phyloP scores from a whole-genome alignment of 371 early-diverging fungal species.

The Circinella minor region DNA sequence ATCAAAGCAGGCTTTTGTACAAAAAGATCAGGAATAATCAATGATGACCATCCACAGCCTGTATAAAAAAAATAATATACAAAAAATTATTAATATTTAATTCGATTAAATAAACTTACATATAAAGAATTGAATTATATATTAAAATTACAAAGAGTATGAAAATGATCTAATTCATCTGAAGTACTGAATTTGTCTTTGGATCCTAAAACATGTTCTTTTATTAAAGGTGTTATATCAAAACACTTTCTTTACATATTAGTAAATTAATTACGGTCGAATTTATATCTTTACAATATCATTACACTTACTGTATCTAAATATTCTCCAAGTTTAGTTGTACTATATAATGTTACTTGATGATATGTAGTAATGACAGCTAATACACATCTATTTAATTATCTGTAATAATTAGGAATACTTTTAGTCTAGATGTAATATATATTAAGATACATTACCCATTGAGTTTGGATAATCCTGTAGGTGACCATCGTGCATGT shows the following conservation, averaged over 20 bases:
- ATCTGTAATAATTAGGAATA: too few relatives aligned
- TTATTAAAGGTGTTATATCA: conserved; percentile 25
- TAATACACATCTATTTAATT: conserved; percentile 29
- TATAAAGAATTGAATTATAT: background rate
- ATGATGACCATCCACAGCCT: conserved; percentile 34
- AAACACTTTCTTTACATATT: background rate
- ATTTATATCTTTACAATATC: too few relatives aligned
- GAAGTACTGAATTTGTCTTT: conserved; percentile 1
- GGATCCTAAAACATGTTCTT: conserved; percentile 6
- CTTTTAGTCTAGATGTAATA: background rate
- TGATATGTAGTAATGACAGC: conserved; percentile 41
- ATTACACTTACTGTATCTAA: background rate
- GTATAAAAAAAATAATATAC: background rate
- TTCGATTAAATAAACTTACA: background rate
- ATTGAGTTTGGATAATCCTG: conserved; percentile 23
- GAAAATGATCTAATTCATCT: conserved; percentile 18
- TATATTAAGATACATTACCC: conserved; percentile 23
- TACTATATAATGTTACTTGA: conserved; percentile 27
- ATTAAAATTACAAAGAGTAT: conserved; percentile 24
- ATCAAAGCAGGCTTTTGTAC: conserved; percentile 22
- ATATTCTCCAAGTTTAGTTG: background rate
- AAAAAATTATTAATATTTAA: background rate
- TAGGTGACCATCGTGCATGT: conserved; percentile 35
- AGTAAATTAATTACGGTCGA: background rate
- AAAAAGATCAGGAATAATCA: conserved; percentile 20